Base-by-base conservation (phyloP, 2,329 filamentous ascomycete genomes). In the Colletotrichum sp. region DNA sequence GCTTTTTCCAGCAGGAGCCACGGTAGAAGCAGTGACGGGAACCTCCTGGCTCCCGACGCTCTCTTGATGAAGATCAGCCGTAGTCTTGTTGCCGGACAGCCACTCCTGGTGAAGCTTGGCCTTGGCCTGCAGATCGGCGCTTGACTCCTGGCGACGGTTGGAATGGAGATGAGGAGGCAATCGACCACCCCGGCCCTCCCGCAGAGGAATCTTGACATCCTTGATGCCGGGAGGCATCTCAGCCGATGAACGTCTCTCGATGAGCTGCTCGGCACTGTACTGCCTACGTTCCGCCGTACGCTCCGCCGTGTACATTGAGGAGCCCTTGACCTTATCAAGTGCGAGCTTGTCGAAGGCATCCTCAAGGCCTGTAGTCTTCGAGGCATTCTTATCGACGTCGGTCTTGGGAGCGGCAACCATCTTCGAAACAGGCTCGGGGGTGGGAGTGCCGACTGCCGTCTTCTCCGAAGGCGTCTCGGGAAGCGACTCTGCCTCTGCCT, bases 271-370 rank as follows among this genome's bases (percentile, higher is more conserved):
- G 3, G 64, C n/a, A n/a, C 39, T 69, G 34, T 76, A 76, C 28
- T 63, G 64, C 21, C 67, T 57, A 26, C 63, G 55, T 8, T 64
- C 30, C 39, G 32, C 15, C 30, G 49, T 16, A 9, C 62, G 69
- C 13, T 68, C 63, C 6, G 63, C 7, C 39, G 68, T 69, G 65
- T 76, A 76, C 70, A 74, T 76, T 13, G 39, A 24, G n/a, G 71
- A 67, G 1, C 13, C 21, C 59, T 74, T 76, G 59, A 74, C 36
- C 13, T 76, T 69, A 21, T 60, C 32, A 18, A 76, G 71, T 8
- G 64, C 64, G 4, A 76, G 71, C 12, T 69, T 60, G 7, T 28
- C 59, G 21, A 76, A 74, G 24, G 70, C 74, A 32, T 76, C 65
- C 13, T 24, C 49, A n/a, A 69, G 18, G 21, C 26, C 67, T 18